These are phyloP conservation scores for Trichoderma afroharzianum DNA, from an alignment of 2,329 filamentous ascomycete genomes.

Conservation along the genomic window DNA sequence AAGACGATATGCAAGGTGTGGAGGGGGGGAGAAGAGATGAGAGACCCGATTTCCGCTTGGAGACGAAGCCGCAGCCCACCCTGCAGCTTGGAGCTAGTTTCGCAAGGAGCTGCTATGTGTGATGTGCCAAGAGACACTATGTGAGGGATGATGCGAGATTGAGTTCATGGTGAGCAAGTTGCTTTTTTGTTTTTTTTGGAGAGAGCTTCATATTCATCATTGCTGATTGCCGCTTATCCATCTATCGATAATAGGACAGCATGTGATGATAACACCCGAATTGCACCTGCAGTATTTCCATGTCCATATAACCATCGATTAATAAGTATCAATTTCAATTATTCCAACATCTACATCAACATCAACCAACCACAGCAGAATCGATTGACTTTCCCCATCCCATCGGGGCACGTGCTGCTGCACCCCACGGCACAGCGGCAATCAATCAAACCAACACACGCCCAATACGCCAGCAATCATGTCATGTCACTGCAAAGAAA, in stretches of 20 bases:
- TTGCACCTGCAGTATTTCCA: not conserved
- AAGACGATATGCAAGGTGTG: not conserved
- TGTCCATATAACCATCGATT: not conserved
- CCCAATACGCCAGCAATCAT: not conserved
- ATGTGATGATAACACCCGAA: not conserved
- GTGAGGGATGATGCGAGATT: not conserved
- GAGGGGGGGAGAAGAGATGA: conserved; percentile 2
- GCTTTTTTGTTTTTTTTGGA: no score
- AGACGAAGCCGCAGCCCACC: not conserved
- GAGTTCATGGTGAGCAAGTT: not conserved
- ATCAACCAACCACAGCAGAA: not conserved
- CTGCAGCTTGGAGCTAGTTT: not conserved
- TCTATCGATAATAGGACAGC: not conserved
- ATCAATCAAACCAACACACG: not conserved
- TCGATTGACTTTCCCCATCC: not conserved
- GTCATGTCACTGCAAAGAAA: not conserved
- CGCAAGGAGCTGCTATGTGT: not conserved
- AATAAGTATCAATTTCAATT: not conserved
- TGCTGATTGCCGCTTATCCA: not conserved
- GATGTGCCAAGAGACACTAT: not conserved
- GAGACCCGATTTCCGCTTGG: conserved; percentile 7
- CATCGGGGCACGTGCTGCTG: not conserved
- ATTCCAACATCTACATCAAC: not conserved
- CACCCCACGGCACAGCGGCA: not conserved
- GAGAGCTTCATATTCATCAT: no score